Percentiles rank a stretch among this genome's conserved stretches.
Evolutionary conservation across 345 rosid genomes (phyloP).

Genomic region (Eucalyptus erythrocorys): DNA sequence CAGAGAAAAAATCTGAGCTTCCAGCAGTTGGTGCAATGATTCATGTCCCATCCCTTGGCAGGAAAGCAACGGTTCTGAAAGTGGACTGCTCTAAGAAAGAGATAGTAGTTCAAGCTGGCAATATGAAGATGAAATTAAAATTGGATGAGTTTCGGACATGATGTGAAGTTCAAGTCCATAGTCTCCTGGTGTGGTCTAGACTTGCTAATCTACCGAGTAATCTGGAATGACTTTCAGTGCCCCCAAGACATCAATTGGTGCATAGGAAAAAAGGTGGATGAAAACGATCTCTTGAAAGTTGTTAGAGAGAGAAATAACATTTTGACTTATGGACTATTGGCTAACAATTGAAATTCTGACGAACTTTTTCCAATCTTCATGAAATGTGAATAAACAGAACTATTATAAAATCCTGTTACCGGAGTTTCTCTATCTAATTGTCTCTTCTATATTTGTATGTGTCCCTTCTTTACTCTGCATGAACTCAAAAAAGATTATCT

Average conservation of each 20-base stretch:
- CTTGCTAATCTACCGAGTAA: background rate
- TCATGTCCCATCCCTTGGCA: slow-evolving; percentile 51
- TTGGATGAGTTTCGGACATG: slow-evolving; percentile 21
- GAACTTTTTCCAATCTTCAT: background rate
- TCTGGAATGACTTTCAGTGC: background rate
- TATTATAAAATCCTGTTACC: background rate
- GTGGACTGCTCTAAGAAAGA: slow-evolving; percentile 62
- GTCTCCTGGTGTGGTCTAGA: background rate
- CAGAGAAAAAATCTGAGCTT: slow-evolving; percentile 20
- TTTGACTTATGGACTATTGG: background rate
- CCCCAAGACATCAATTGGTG: background rate
- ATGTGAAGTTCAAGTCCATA: background rate
- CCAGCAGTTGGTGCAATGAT: slow-evolving; percentile 64
- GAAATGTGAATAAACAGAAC: background rate
- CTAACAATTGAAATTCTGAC: background rate
- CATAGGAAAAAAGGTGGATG: background rate
- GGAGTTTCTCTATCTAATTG: background rate
- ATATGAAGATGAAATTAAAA: slow-evolving; percentile 75
- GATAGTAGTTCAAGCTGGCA: slow-evolving; percentile 75
- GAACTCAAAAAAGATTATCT: background rate
- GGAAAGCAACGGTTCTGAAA: slow-evolving; percentile 48
- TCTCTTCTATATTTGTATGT: background rate
- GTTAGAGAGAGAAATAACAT: background rate
- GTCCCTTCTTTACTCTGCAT: background rate
- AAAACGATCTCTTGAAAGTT: background rate